Evolutionary conservation across 495 filamentous ascomycete genomes (phyloP), one percentile per base, ranked within the genome.

Genomic region (Penicillium arizonense): DNA sequence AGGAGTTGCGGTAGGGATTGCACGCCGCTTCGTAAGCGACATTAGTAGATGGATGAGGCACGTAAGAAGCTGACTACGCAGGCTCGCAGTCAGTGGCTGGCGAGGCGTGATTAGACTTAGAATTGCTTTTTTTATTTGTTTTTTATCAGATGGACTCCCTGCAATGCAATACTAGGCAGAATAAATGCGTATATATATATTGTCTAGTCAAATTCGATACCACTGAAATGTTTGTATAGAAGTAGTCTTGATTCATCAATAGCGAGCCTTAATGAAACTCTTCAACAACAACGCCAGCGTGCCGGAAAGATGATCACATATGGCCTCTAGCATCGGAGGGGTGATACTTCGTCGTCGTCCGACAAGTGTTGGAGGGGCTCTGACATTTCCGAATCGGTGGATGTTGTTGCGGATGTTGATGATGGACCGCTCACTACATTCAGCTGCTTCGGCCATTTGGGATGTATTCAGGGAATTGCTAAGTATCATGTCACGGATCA

Each of bases 1-100:
- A 3, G 60, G 62, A 21, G 53, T 68, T 26, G 43, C 40, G 46
- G 44, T 60, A 37, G 64, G 64, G 38, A 58, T 58, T 41, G 64
- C 67, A 12, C 60, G 62, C 13, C 49, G 43, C 6, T 60, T 56
- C 23, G 49, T 60, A 14, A 39, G 47, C 18, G 56, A 59, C 26
- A 48, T 59, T 34, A 7, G 35, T 8, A 5, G 45, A 44, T 57
- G 28, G 55, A 49, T 57, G 9, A 35, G 44, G 21, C 8, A 12
- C 33, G 38, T 34, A 12, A 57, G 43, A 23, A 39, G 41, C 41
- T 28, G 30, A 24, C 41, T 43, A 28, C 41, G 41, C 41, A 43
- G 41, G 41, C 41, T 18, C 23, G 24, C 24, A 43, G 41, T 43
- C 13, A 43, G 13, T 18, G 14, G 14, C 16, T n/a, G 21, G 16